A percentile compares a stretch with the other conserved stretches of the same genome.
Evolutionary conservation across 331 rosid genomes (phyloP).

Genomic region (Quercus tomentella): DNA sequence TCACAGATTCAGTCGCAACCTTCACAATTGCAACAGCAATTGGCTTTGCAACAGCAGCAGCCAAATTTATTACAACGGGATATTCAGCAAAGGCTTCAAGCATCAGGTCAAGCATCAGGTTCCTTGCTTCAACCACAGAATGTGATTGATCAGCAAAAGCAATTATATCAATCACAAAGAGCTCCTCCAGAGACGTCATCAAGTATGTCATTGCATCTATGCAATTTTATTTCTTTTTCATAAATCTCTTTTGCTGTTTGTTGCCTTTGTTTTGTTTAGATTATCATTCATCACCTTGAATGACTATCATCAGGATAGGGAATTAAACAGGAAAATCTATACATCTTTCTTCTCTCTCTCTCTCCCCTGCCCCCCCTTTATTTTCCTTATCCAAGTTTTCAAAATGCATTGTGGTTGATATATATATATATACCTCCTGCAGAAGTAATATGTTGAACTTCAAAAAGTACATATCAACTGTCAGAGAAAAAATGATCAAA

Average conservation of each 20-base stretch:
- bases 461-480: no score
- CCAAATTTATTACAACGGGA: slow-evolving; percentile 70
- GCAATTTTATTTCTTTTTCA: not conserved
- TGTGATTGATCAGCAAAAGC: slow-evolving; percentile 87
- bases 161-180: slow-evolving; percentile 80
- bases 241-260: not conserved
- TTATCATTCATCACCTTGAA: not conserved
- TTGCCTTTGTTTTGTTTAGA: not conserved
- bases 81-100: slow-evolving; percentile 85
- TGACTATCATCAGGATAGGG: not conserved
- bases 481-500: no score
- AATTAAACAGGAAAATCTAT: not conserved
- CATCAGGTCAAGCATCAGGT: slow-evolving; percentile 51
- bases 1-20: slow-evolving; percentile 89
- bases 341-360: not conserved
- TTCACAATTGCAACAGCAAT: slow-evolving; percentile 72
- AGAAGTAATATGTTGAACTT: no score
- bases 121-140: slow-evolving; percentile 71
- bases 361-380: no score
- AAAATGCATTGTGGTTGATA: not conserved
- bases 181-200: slow-evolving; percentile 82
- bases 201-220: slow-evolving; percentile 44
- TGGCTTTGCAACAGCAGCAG: slow-evolving; percentile 75
- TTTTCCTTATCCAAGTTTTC: not conserved
- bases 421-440: no score